Percentiles rank a stretch among this genome's conserved stretches.
Evolutionary conservation across 2,329 filamentous ascomycete species (phyloP).

Genomic region (Pseudogymnoascus sp.): DNA sequence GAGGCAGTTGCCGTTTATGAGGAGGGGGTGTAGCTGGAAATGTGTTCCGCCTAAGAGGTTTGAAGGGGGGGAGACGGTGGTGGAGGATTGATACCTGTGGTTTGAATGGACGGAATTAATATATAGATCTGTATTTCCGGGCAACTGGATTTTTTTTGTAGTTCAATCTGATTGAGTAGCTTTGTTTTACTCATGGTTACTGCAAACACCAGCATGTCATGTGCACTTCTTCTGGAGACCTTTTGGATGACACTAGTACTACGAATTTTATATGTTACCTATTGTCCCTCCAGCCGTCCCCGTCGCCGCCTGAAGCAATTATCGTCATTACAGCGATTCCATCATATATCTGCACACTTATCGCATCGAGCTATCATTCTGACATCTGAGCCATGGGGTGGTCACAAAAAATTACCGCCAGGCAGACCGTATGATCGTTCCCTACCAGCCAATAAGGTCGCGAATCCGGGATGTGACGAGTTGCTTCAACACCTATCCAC

Average conservation of each 20-base stretch:
- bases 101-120: neutral
- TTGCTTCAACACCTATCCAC: neutral
- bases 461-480: neutral
- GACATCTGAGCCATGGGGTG: neutral
- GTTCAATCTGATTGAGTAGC: neutral
- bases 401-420: neutral
- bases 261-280: neutral
- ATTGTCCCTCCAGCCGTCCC: neutral
- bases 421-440: neutral
- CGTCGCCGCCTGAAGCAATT: neutral
- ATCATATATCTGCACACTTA: neutral
- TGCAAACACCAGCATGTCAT: neutral
- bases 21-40: conserved; percentile 30
- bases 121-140: neutral
- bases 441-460: neutral
- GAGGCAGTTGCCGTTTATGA: conserved; percentile 29
- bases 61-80: neutral
- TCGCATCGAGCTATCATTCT: neutral
- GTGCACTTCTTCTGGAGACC: neutral
- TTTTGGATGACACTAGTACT: neutral
- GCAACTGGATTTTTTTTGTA: neutral
- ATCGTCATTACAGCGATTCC: neutral
- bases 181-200: neutral
- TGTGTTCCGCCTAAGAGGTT: conserved; percentile 22
- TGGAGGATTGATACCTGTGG: neutral